These are phyloP conservation scores for Lactarius sp. DNA, from an alignment of 768 basidiomycete genomes.

Conservation along the genomic window DNA sequence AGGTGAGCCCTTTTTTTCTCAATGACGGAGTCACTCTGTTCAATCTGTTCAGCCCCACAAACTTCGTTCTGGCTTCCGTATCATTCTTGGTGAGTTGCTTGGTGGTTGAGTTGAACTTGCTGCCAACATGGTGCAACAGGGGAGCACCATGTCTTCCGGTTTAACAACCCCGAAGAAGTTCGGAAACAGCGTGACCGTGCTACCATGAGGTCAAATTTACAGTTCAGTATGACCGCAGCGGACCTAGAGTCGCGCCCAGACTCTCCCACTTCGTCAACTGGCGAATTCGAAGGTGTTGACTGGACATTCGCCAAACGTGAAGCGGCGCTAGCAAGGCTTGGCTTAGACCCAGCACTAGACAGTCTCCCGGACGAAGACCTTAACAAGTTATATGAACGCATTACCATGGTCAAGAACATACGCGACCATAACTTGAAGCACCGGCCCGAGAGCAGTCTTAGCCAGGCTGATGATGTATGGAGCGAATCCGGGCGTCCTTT, in stretches of 20 bases:
- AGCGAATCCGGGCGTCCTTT: conserved; percentile 81
- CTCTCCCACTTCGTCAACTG: conserved; percentile 66
- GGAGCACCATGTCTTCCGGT: conserved; percentile 96
- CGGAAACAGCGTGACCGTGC: conserved; percentile 86
- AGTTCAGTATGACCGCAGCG: conserved; percentile 56
- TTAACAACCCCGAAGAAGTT: conserved; percentile 93
- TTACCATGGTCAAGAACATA: conserved; percentile 86
- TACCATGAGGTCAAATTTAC: conserved; percentile 63
- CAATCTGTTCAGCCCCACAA: conserved; percentile 54
- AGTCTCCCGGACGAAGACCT: conserved; percentile 93
- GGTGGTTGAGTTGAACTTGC: neutral
- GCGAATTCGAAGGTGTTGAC: conserved; percentile 72
- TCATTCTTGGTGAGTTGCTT: conserved; percentile 75
- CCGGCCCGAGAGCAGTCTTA: conserved; percentile 87
- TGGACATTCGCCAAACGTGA: conserved; percentile 98
- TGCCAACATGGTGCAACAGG: conserved; percentile 41
- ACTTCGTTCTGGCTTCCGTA: conserved; percentile 90
- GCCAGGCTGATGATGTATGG: conserved; percentile 84
- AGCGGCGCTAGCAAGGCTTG: conserved; percentile 82
- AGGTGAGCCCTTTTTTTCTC: conserved; percentile 44
- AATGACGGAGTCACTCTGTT: neutral
- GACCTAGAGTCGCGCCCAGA: conserved; percentile 79
- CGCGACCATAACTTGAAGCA: conserved; percentile 74
- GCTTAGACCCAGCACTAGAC: conserved; percentile 85
- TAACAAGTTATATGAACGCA: conserved; percentile 90